Evolutionary conservation across 352 stramenopile genomes (phyloP).

Genomic region (Pythium dissimile): DNA sequence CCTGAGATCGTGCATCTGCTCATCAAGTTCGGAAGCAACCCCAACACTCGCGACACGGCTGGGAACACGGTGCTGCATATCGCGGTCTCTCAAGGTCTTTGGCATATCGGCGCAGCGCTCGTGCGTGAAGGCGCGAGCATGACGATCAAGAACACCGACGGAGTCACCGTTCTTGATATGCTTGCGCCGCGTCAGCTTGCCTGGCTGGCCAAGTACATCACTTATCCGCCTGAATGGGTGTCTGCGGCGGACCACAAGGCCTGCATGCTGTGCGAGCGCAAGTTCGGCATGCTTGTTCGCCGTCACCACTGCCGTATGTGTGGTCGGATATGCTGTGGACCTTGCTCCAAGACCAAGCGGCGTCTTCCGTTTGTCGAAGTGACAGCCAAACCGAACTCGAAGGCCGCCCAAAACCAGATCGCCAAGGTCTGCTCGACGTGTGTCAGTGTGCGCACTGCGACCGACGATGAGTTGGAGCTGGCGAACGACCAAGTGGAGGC

Average conservation of each 20-base stretch:
- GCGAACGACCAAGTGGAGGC: constrained; percentile 30
- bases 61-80: constrained; percentile 83
- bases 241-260: constrained; percentile 52
- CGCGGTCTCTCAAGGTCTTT: constrained; percentile 69
- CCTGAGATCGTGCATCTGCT: constrained; percentile 68
- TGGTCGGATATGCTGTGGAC: constrained; percentile 74
- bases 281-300: constrained; percentile 67
- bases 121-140: constrained; percentile 63
- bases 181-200: constrained; percentile 64
- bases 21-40: constrained; percentile 72
- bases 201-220: constrained; percentile 78
- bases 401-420: constrained; percentile 38
- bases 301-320: constrained; percentile 82
- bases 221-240: constrained; percentile 70
- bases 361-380: constrained; percentile 53
- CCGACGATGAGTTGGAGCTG: constrained; percentile 36
- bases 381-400: constrained; percentile 31
- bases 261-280: constrained; percentile 71
- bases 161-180: constrained; percentile 71
- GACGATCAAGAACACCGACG: constrained; percentile 74
- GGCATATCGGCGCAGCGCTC: constrained; percentile 65
- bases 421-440: constrained; percentile 76
- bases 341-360: constrained; percentile 78
- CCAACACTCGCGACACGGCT: constrained; percentile 61
- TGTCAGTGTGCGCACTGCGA: constrained; percentile 52